These are phyloP conservation scores for Hymenoscyphus linearis DNA, from an alignment of 2,329 filamentous ascomycete genomes.

Conservation along the genomic window DNA sequence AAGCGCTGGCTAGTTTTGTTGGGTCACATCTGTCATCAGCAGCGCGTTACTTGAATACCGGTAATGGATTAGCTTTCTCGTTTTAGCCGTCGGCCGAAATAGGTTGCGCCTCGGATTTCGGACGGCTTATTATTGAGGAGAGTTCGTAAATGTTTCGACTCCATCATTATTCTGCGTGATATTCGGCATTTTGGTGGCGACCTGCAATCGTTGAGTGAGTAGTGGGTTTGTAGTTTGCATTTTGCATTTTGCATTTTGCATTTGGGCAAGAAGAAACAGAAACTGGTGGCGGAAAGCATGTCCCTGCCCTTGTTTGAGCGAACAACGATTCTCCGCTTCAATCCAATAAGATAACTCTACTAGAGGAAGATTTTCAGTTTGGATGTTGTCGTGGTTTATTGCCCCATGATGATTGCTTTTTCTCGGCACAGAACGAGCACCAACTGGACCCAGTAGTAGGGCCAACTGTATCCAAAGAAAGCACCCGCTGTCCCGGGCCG, in stretches of 20 bases:
- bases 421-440: neutral
- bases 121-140: neutral
- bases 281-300: neutral
- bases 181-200: neutral
- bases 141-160: slow-evolving; percentile 1
- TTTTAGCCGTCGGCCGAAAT: slow-evolving; percentile 12
- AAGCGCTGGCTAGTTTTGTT: slow-evolving; percentile 2
- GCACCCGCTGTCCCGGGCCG: neutral
- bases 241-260: neutral
- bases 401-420: neutral
- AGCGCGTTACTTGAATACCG: neutral
- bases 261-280: neutral
- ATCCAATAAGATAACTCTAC: neutral
- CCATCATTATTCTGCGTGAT: neutral
- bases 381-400: neutral
- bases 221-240: neutral
- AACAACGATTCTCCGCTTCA: too few species aligned
- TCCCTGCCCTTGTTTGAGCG: neutral
- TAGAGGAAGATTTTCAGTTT: neutral
- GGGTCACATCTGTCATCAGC: slow-evolving; percentile 9
- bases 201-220: neutral
- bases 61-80: slow-evolving; percentile 1
- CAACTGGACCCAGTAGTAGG: too few species aligned
- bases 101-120: neutral
- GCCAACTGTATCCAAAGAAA: neutral